These are phyloP conservation scores for Penicillium canescens DNA, from an alignment of 495 filamentous ascomycete species.

Conservation along the genomic window DNA sequence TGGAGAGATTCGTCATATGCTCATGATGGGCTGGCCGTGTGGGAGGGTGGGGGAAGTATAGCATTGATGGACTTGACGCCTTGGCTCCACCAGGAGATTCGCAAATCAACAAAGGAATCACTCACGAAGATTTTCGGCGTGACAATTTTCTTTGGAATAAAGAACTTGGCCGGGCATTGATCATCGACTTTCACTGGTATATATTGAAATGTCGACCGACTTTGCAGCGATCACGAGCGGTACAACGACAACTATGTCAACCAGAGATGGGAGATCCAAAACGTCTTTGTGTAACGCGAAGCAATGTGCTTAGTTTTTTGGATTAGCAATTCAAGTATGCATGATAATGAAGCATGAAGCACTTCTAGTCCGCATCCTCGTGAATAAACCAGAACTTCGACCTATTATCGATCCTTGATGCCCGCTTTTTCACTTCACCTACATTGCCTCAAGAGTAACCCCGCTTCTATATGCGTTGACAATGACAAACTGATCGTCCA, in stretches of 20 bases:
- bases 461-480: conserved; percentile 4
- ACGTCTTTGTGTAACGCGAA: conserved; percentile 5
- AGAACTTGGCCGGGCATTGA: conserved; percentile 28
- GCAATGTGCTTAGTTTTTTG: conserved; percentile 3
- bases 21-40: no score
- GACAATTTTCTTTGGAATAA: conserved; percentile 34
- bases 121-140: conserved; percentile 20
- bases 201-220: conserved; percentile 11
- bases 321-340: conserved; percentile 6
- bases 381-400: conserved; percentile 4
- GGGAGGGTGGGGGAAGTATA: not conserved
- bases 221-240: not conserved
- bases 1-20: no score
- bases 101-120: conserved; percentile 20
- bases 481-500: not conserved
- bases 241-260: conserved; percentile 16
- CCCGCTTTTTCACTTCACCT: not conserved
- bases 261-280: conserved; percentile 8
- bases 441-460: no score
- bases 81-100: conserved; percentile 9
- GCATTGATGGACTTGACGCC: conserved; percentile 11
- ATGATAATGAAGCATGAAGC: conserved; percentile 8
- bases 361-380: not conserved
- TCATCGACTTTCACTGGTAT: conserved; percentile 36
- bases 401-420: conserved; percentile 2